Evolutionary conservation across 2,329 filamentous ascomycete genomes (phyloP), one percentile per base, ranked within the genome.

Genomic region (Blastomyces parvus): DNA sequence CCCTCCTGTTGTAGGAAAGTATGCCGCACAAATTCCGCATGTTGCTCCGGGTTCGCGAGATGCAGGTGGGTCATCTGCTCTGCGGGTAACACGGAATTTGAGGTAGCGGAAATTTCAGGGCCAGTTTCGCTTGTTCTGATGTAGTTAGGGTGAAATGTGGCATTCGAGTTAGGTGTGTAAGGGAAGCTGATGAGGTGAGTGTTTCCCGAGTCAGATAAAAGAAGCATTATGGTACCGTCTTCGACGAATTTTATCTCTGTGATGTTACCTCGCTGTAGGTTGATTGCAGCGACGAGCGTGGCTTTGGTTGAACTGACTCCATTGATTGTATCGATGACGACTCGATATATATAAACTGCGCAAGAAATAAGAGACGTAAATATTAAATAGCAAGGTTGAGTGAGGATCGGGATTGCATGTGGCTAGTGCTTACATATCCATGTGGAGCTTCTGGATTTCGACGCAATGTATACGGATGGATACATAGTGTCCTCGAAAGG

Each of bases 211-310:
- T 72, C 70, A 53, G 72, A 70, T 74, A 82, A 83, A 1, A 91
- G 80, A 1, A 89, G 67, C 61, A 91, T 78, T 1, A 91, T 72
- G 0, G 77, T 80, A 14, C 80, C 74, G 62, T 88, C 84, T 68
- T 88, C 81, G 53, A 89, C 80, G 69, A 91, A 90, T 70, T 87
- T 86, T 17, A 88, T 73, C 70, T 91, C 87, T 25, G 84, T 73
- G 19, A 78, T 72, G 33, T 72, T 70, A 19, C 76, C 76, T 13
- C 69, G 64, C 52, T 70, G 65, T 8, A 78, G 66, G 57, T 69
- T 66, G n/a, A 78, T 53, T 1, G 68, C 70, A n/a, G 75, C 72
- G 11, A 73, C 59, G 6, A 67, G 69, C 17, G 69, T 71, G 22
- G 62, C 67, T 58, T 73, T 71, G 2, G 76, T 76, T 17, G 76